Conservation (phyloP, 1,284 basidiomycete species). For the Ustilago trichophora region DNA sequence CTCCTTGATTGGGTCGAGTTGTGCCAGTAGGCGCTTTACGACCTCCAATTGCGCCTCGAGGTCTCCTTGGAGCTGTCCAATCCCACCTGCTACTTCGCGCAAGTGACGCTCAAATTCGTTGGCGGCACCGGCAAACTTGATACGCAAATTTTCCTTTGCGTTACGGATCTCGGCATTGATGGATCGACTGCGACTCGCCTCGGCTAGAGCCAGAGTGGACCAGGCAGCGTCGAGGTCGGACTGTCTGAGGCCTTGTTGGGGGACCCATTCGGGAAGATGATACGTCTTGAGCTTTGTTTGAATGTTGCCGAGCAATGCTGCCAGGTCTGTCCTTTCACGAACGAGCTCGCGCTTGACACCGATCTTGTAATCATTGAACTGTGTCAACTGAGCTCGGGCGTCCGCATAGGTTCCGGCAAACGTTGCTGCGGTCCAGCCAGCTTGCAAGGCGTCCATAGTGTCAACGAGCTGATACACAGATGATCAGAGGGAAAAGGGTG, state of each 20-base stretch:
- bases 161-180: constrained; percentile 88
- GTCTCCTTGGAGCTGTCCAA: constrained; percentile 51
- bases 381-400: constrained; percentile 78
- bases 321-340: constrained; percentile 86
- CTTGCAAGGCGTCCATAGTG: constrained; percentile 41
- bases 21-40: constrained; percentile 41
- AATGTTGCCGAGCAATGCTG: constrained; percentile 88
- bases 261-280: constrained; percentile 68
- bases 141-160: constrained; percentile 76
- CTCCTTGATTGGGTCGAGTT: constrained; percentile 44
- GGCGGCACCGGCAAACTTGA: constrained; percentile 82
- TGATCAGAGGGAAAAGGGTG: too few species aligned
- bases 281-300: constrained; percentile 95
- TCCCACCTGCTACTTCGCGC: constrained; percentile 44
- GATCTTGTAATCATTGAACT: constrained; percentile 84
- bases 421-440: constrained; percentile 46
- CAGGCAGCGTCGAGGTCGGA: constrained; percentile 83
- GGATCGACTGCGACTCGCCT: constrained; percentile 79
- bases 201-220: constrained; percentile 77
- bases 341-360: constrained; percentile 87
- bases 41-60: constrained; percentile 45
- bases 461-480: constrained; percentile 56
- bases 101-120: constrained; percentile 77
- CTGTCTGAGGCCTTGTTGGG: constrained; percentile 48
- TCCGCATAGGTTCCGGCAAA: constrained; percentile 73